phyloP scores from a whole-genome alignment of 78 protist species.

The Emiliania huxleyi region DNA sequence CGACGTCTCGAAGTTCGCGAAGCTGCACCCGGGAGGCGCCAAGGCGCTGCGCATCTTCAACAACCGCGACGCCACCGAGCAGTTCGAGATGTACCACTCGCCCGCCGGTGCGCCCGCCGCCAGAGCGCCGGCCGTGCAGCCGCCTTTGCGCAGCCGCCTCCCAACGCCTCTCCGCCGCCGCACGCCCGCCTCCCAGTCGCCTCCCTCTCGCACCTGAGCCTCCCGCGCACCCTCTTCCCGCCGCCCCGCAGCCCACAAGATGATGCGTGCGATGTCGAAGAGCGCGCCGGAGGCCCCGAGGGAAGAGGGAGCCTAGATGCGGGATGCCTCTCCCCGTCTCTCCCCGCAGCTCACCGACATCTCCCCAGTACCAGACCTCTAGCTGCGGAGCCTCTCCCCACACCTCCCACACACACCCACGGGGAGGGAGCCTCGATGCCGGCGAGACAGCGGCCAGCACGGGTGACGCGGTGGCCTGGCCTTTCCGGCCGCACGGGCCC shows the following conservation, averaged over 20 bases:
- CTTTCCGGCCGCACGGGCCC: too few species aligned
- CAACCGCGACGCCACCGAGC: conserved; percentile 34
- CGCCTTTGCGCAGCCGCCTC: neutral
- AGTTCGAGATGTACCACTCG: conserved; percentile 34
- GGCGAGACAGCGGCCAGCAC: too few species aligned
- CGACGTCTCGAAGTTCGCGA: neutral
- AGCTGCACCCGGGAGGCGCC: conserved; percentile 11
- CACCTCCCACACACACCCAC: too few species aligned
- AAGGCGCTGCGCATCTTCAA: conserved; percentile 30
- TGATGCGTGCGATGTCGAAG: neutral
- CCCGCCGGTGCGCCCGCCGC: neutral
- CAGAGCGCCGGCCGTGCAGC: too few species aligned
- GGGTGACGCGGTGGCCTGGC: too few species aligned
- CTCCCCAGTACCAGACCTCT: too few species aligned
- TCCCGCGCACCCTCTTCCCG: neutral
- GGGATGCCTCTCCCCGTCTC: too few species aligned
- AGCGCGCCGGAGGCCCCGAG: neutral
- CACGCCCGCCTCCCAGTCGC: neutral
- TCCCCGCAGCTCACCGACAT: too few species aligned
- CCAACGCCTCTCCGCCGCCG: neutral
- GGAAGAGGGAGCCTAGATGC: too few species aligned
- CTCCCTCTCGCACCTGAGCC: neutral
- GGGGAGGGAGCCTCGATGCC: too few species aligned
- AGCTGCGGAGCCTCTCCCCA: too few species aligned
- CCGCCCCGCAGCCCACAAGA: neutral